Evolutionary conservation across 345 rosid genomes (phyloP).

Genomic region (Gossypium turneri): DNA sequence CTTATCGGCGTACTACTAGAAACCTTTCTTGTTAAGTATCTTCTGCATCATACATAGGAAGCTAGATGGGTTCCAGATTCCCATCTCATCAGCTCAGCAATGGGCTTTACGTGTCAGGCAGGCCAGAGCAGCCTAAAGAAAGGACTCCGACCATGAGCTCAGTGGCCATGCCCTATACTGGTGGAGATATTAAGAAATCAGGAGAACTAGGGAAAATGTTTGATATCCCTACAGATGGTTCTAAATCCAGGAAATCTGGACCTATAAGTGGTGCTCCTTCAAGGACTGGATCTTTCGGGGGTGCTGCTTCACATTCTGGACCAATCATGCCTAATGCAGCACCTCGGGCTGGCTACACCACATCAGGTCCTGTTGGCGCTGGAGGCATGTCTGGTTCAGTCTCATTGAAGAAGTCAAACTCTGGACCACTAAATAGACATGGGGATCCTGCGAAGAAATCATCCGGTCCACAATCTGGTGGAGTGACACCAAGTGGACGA

Average conservation of each 20-base stretch:
- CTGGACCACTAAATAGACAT: conserved; percentile 88
- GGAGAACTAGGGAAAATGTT: conserved; percentile 98
- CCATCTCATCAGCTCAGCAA: conserved; percentile 89
- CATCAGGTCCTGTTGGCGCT: conserved; percentile 59
- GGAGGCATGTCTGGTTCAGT: conserved; percentile 67
- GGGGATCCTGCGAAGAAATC: conserved; percentile 88
- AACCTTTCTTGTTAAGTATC: conserved; percentile 15
- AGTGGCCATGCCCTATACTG: conserved; percentile 88
- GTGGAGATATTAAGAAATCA: conserved; percentile 88
- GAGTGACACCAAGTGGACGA: conserved; percentile 69
- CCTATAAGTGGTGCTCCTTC: conserved; percentile 74
- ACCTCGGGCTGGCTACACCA: conserved; percentile 56
- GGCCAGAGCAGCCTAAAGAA: conserved; percentile 87
- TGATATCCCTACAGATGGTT: conserved; percentile 68
- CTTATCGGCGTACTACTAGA: conserved; percentile 4
- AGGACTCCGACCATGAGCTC: conserved; percentile 83
- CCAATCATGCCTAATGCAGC: conserved; percentile 76
- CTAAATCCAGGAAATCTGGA: conserved; percentile 89
- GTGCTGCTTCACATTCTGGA: conserved; percentile 76
- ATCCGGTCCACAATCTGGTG: conserved; percentile 95
- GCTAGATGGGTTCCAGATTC: conserved; percentile 78
- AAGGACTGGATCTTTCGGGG: conserved; percentile 92
- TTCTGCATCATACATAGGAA: conserved; percentile 16
- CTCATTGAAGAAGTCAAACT: conserved; percentile 88
- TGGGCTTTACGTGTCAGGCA: conserved; percentile 90